phyloP scores from a whole-genome alignment of 2,329 filamentous ascomycete species.

The Cladobotryum mycophilum region DNA sequence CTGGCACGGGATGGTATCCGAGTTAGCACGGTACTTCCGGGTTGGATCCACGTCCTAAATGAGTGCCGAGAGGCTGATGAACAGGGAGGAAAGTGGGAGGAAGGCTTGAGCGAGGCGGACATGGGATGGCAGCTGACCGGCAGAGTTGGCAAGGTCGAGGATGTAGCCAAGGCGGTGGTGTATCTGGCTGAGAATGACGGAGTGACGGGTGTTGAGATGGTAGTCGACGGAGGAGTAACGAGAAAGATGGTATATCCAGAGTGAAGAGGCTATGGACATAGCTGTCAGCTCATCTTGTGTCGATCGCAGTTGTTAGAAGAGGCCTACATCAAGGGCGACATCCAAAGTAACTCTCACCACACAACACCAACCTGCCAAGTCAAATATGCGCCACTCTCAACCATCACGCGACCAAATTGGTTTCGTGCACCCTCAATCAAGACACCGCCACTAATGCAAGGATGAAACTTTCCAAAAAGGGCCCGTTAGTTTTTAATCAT shows the following conservation, averaged over 20 bases:
- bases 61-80: slow-evolving; percentile 29
- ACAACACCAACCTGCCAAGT: too few relatives aligned
- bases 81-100: slow-evolving; percentile 36
- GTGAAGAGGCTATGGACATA: slow-evolving; percentile 3
- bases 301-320: too few relatives aligned
- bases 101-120: slow-evolving; percentile 38
- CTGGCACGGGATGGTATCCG: slow-evolving; percentile 36
- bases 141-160: slow-evolving; percentile 43
- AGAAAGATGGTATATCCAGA: slow-evolving; percentile 27
- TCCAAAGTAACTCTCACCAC: too few relatives aligned
- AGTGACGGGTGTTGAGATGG: slow-evolving; percentile 24
- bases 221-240: slow-evolving; percentile 25
- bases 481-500: too few relatives aligned
- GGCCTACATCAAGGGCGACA: too few relatives aligned
- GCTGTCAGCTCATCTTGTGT: neutral
- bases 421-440: too few relatives aligned
- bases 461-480: too few relatives aligned
- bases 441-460: too few relatives aligned
- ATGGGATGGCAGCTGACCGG: slow-evolving; percentile 43
- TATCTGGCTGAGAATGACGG: slow-evolving; percentile 22
- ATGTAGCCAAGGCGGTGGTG: slow-evolving; percentile 25
- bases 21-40: slow-evolving; percentile 43
- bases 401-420: too few relatives aligned
- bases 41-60: slow-evolving; percentile 45
- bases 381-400: too few relatives aligned